These are phyloP conservation scores for Trichocladium antarcticum DNA, from an alignment of 495 filamentous ascomycete species.

Conservation along the genomic window DNA sequence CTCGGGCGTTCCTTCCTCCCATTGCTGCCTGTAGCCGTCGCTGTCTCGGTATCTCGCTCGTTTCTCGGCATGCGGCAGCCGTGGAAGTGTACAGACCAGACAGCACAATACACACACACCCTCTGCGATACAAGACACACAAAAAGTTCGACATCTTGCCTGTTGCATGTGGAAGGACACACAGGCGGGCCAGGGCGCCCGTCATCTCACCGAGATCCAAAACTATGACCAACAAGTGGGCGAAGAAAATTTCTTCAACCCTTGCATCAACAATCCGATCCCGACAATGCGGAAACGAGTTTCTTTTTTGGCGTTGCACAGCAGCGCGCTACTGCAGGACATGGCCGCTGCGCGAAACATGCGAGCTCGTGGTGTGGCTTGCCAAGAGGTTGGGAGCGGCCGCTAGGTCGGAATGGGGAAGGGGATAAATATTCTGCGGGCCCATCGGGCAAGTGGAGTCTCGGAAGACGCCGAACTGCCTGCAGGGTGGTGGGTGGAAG, in stretches of 20 bases:
- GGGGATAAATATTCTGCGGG: constrained; percentile 2
- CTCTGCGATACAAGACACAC: not conserved
- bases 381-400: not conserved
- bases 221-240: too few species aligned
- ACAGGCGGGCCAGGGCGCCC: not conserved
- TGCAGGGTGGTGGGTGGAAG: not conserved
- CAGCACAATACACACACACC: not conserved
- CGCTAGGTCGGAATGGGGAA: not conserved
- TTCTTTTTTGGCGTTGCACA: constrained; percentile 2
- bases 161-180: not conserved
- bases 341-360: constrained; percentile 3
- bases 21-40: not conserved
- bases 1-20: not conserved
- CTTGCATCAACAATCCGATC: not conserved
- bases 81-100: not conserved
- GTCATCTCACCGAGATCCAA: not conserved
- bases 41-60: constrained; percentile 7
- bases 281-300: not conserved
- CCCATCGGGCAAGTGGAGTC: not conserved
- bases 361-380: not conserved
- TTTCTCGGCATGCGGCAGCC: not conserved
- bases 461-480: constrained; percentile 7
- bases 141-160: not conserved
- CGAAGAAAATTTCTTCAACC: not conserved
- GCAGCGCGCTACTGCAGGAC: constrained; percentile 10